phyloP scores from a whole-genome alignment of 1,284 basidiomycete species.

The Fomitopsis pinicola region DNA sequence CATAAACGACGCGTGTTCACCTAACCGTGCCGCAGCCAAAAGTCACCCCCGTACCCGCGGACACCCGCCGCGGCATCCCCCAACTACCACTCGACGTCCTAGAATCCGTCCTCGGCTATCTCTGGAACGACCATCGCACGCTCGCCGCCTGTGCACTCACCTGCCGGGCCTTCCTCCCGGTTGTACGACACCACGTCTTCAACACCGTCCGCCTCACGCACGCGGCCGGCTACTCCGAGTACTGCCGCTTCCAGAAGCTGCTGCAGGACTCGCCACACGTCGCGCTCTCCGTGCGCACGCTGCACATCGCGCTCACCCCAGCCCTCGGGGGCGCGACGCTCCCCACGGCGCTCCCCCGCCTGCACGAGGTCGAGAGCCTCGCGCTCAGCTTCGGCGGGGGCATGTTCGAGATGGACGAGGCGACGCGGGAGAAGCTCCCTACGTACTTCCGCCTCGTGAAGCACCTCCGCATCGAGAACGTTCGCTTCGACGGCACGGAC shows the following conservation, averaged over 20 bases:
- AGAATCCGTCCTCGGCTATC: slow-evolving; percentile 31
- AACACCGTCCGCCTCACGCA: slow-evolving; percentile 13
- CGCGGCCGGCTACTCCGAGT: neutral
- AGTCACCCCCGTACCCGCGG: neutral
- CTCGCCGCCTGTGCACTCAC: slow-evolving; percentile 32
- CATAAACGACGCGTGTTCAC: neutral
- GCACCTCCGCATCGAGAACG: slow-evolving; percentile 5
- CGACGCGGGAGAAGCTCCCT: slow-evolving; percentile 3
- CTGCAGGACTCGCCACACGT: slow-evolving; percentile 5
- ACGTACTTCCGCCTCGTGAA: slow-evolving; percentile 6
- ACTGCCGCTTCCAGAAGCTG: slow-evolving; percentile 3
- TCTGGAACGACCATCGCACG: slow-evolving; percentile 26
- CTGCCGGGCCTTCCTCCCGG: slow-evolving; percentile 30
- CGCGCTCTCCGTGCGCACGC: slow-evolving; percentile 6
- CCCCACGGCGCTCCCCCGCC: slow-evolving; percentile 2
- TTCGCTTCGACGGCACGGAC: slow-evolving; percentile 6
- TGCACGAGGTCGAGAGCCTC: slow-evolving; percentile 5
- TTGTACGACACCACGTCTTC: slow-evolving; percentile 33
- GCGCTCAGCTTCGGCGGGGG: slow-evolving; percentile 4
- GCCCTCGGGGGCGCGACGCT: neutral
- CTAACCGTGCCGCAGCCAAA: neutral
- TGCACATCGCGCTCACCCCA: neutral
- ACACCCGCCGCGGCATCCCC: neutral
- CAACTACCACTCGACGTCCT: slow-evolving; percentile 28
- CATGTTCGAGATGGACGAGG: slow-evolving; percentile 5